Evolutionary conservation across 2,329 filamentous ascomycete genomes (phyloP).

Genomic region (Sporothrix mexicana): DNA sequence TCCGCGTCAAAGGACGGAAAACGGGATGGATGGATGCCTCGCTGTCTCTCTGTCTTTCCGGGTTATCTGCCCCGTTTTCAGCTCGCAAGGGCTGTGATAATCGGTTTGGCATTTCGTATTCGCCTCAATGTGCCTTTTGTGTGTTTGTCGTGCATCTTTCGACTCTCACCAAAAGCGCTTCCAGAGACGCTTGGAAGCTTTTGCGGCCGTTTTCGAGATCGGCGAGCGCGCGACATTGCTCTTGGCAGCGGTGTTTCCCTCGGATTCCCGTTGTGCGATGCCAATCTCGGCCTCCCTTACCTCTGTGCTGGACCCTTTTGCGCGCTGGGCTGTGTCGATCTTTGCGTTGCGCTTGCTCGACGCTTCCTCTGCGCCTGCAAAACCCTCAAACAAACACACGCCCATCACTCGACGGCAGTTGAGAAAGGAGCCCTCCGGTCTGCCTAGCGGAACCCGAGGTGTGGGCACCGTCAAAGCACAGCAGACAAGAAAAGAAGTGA

Average conservation of each 20-base stretch:
- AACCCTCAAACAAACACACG: background rate
- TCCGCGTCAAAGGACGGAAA: too few relatives aligned
- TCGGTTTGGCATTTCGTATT: background rate
- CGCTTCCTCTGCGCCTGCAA: background rate
- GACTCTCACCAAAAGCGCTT: background rate
- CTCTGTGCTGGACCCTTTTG: background rate
- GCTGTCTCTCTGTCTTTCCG: background rate
- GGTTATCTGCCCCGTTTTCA: background rate
- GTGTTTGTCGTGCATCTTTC: background rate
- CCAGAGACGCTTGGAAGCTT: too few relatives aligned
- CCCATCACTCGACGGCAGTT: slow-evolving; percentile 3
- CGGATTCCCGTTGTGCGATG: background rate
- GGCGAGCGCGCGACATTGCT: too few relatives aligned
- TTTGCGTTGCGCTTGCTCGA: too few relatives aligned
- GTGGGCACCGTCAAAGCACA: background rate
- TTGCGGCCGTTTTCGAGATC: too few relatives aligned
- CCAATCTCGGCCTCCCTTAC: slow-evolving; percentile 9
- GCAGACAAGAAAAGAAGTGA: too few relatives aligned
- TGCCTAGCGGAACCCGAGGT: background rate
- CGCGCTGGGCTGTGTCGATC: background rate
- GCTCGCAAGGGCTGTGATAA: background rate
- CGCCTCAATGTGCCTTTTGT: background rate
- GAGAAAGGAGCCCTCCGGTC: slow-evolving; percentile 1
- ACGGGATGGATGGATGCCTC: too few relatives aligned
- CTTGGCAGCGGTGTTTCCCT: too few relatives aligned